A percentile compares a stretch with the other conserved stretches of the same genome.
Evolutionary conservation across 371 early-diverging fungal genomes (phyloP).

Genomic region (Mortierella sp.): DNA sequence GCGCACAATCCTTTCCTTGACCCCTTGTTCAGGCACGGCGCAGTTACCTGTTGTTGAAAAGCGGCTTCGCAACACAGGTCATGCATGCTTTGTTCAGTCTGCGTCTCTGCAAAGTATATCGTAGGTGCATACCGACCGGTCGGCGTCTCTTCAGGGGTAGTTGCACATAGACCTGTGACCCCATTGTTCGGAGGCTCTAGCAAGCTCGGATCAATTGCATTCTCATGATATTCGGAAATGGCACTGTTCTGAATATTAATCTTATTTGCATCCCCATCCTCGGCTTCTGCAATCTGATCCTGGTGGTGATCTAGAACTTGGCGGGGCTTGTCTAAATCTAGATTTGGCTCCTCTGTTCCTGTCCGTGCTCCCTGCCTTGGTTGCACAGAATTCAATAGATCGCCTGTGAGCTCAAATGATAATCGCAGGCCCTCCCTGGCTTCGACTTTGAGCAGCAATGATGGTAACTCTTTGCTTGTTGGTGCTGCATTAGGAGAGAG

Average conservation of each 20-base stretch:
- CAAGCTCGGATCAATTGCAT: neutral
- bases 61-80: slow-evolving; percentile 28
- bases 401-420: slow-evolving; percentile 31
- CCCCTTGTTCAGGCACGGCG: neutral
- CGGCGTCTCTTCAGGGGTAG: slow-evolving; percentile 1
- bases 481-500: neutral
- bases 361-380: slow-evolving; percentile 17
- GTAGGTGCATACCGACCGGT: slow-evolving; percentile 11
- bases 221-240: neutral
- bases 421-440: slow-evolving; percentile 28
- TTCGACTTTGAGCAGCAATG: slow-evolving; percentile 28
- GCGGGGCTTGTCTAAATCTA: neutral
- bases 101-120: slow-evolving; percentile 48
- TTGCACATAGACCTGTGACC: slow-evolving; percentile 11
- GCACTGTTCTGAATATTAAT: neutral
- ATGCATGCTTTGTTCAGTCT: slow-evolving; percentile 31
- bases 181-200: neutral
- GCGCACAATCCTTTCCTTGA: neutral
- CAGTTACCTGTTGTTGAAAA: slow-evolving; percentile 39
- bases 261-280: neutral
- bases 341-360: slow-evolving; percentile 8
- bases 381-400: slow-evolving; percentile 26
- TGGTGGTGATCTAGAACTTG: neutral
- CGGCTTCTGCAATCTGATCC: slow-evolving; percentile 7
- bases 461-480: slow-evolving; percentile 14